Conservation (phyloP, 2,329 filamentous ascomycete genomes). For the Talaromyces sp. region DNA sequence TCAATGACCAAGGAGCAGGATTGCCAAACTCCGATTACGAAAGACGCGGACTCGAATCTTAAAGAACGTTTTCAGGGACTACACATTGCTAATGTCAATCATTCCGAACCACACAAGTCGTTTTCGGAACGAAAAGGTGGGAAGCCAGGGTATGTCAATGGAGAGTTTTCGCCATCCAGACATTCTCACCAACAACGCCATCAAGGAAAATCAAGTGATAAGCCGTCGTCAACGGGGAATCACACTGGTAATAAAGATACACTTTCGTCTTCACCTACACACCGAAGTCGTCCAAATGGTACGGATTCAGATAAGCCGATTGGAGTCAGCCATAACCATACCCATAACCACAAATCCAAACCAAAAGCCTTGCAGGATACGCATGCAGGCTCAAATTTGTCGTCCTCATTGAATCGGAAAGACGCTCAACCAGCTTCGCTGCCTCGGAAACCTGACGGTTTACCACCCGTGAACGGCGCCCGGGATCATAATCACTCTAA, state of each 20-base stretch:
- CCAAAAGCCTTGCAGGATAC: conserved; percentile 33
- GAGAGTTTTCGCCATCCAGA: conserved; percentile 9
- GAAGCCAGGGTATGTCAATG: conserved; percentile 19
- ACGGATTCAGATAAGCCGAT: conserved; percentile 35
- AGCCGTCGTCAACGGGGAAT: conserved; percentile 22
- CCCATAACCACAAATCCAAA: conserved; percentile 31
- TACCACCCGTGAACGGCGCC: conserved; percentile 20
- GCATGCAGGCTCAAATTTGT: conserved; percentile 13
- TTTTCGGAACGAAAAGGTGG: conserved; percentile 27
- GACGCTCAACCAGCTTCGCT: conserved; percentile 30
- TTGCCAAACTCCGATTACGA: conserved; percentile 19
- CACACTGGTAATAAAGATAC: conserved; percentile 30
- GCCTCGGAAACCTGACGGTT: conserved; percentile 32
- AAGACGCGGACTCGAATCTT: conserved; percentile 23
- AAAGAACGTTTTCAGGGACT: conserved; percentile 38
- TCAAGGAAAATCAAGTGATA: conserved; percentile 12
- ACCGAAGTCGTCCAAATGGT: conserved; percentile 32
- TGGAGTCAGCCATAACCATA: conserved; percentile 21
- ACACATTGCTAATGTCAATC: conserved; percentile 31
- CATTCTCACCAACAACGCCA: conserved; percentile 14
- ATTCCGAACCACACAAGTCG: conserved; percentile 22
- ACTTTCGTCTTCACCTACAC: conserved; percentile 28
- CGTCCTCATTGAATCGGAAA: conserved; percentile 25
- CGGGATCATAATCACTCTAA: conserved; percentile 26
- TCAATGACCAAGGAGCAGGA: conserved; percentile 29